These are phyloP conservation scores for Kwoniella europaea DNA, from an alignment of 768 basidiomycete genomes.

Conservation along the genomic window DNA sequence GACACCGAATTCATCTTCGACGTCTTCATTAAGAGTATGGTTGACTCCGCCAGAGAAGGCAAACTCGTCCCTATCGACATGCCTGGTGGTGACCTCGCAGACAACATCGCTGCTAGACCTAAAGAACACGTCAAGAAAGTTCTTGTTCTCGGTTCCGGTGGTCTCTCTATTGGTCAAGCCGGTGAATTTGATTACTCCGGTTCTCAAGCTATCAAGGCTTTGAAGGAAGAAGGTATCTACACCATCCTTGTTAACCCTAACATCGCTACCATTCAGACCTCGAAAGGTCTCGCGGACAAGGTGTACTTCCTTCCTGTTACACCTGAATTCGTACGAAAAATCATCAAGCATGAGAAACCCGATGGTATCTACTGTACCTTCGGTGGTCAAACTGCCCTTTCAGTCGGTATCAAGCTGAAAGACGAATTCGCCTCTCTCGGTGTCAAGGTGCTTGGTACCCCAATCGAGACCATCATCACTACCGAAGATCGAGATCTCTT, in stretches of 20 bases:
- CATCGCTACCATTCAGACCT: constrained; percentile 97
- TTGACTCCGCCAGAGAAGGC: constrained; percentile 66
- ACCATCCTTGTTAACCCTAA: constrained; percentile 99
- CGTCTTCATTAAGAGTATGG: constrained; percentile 87
- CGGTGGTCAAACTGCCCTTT: constrained; percentile 95
- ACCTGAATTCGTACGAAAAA: constrained; percentile 94
- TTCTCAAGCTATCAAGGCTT: constrained; percentile 97
- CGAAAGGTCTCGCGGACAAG: constrained; percentile 96
- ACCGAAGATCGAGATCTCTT: constrained; percentile 97
- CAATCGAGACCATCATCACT: constrained; percentile 93
- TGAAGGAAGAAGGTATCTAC: constrained; percentile 98
- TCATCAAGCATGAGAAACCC: constrained; percentile 98
- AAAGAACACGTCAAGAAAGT: constrained; percentile 81
- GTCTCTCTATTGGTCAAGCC: constrained; percentile 96
- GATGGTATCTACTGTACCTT: constrained; percentile 99
- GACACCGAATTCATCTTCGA: constrained; percentile 99
- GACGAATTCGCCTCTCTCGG: constrained; percentile 91
- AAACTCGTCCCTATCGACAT: constrained; percentile 60
- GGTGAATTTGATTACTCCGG: constrained; percentile 99
- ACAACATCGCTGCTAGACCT: constrained; percentile 75
- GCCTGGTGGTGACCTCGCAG: constrained; percentile 68
- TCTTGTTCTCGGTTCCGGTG: constrained; percentile 94
- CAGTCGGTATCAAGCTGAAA: constrained; percentile 96
- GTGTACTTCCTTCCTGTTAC: constrained; percentile 99
- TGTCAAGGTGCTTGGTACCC: constrained; percentile 91